Base-by-base conservation (phyloP, 371 early-diverging fungal genomes). In the Amoeboaphelidium occidentale region DNA sequence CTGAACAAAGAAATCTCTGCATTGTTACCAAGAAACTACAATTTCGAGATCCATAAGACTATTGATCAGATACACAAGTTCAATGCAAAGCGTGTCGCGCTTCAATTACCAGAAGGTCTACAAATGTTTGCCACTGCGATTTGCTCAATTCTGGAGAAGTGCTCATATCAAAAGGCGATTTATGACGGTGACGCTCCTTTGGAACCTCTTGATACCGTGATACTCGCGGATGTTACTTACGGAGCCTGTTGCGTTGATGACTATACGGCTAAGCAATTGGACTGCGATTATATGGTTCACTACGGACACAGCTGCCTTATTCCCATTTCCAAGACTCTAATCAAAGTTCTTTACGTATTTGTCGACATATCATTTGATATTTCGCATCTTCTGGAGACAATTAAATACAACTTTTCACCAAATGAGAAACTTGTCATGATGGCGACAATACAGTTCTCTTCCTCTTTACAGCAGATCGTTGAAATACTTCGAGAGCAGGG, bases 211-310 rank as follows among this genome's bases (percentile, higher is more conserved):
- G 93, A 88, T 53, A 86, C 87, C 3, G 67, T 93, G 22, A 81
- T 98, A 42, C 90, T 99, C 84, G 92, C 90, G 21, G 98, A 99
- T 67, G 99, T 99, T 2, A 98, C 98, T 0, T 99, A 99, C 60
- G 99, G 99, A 25, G 99, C 98, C 14, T 99, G 99, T 63, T 99
- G 99, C 63, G 73, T 99, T 25, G 99, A 99, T 64, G 98, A 98
- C 58, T 89, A 74, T 57, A 89, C 91, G 0, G 93, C 94, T 0
- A 68, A 74, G 25, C 84, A 84, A 1, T 67, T 96, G 2, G 88
- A 81, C 1, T 93, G 94, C 62, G 98, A 99, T 62, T 87, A 94
- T 55, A 68, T 99, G 63, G 75, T 99, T 17, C 99, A 99, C 62
- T 99, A 96, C 58, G 99, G 98, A 0, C 99, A 99, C 64, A 86